Evolutionary conservation across 805 yeast genomes (phyloP), one percentile per base, ranked within the genome.

Genomic region (Komagataella ulmi): DNA sequence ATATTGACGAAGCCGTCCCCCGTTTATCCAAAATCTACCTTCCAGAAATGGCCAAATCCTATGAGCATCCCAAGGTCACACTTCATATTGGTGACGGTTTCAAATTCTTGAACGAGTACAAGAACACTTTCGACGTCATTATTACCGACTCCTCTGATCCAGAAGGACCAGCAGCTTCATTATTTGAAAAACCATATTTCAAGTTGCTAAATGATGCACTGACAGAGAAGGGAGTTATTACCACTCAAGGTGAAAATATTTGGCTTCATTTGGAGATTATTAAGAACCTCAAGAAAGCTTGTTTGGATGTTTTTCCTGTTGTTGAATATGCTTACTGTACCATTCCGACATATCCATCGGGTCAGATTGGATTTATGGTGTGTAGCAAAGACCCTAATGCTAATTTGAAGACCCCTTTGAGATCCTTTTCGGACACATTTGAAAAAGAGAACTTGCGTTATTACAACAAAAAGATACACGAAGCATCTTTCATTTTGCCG

Each of bases 111-210:
- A 73, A 80, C 54, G 65, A 67, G 44, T 60, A 66, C 23, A 73
- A 70, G 10, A 52, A 63, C 8, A 55, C 55, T 6, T 89, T 74
- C 62, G 97, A 89, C 65, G 83, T 90, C 36, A 86, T 89, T 54
- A 88, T 89, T 54, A 86, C 96, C 17, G 97, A 89, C 65, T 86
- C 96, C 2, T 84, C 95, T 1, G 97, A 89, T 65, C 97, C 97
- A 1, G 97, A 89, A 59, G 97, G 93, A 6, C 97, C 97, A 5
- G 97, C 97, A 1, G 95, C 83, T 59, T 85, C 85, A 17, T 85
- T 89, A 58, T 89, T 89, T 70, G 87, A 88, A 64, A 74, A 75
- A 54, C 79, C 76, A 52, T 89, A 89, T 69, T 89, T 88, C 67
- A 72, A 79, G 59, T 69, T 89, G 52, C 69, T 90, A 53, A 60